phyloP scores from a whole-genome alignment of 2,329 filamentous ascomycete species.

The Allantophomopsis lycopodina region DNA sequence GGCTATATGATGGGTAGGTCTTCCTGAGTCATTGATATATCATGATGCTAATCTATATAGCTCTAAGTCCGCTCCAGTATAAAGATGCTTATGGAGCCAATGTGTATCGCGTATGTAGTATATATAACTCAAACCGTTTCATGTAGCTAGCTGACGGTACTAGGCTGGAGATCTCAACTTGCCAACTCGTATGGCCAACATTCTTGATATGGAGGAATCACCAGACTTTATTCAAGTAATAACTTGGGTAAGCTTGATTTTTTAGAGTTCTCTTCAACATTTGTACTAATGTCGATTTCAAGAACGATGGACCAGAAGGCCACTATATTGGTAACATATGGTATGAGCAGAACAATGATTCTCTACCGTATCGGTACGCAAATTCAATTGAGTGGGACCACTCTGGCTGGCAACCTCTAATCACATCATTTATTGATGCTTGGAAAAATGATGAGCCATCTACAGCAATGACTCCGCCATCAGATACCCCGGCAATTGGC shows the following conservation, averaged over 20 bases:
- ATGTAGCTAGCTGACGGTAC: constrained; percentile 12
- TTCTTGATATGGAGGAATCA: constrained; percentile 13
- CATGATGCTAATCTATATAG: not conserved
- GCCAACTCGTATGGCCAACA: constrained; percentile 21
- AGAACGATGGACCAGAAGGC: constrained; percentile 22
- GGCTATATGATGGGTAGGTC: constrained; percentile 20
- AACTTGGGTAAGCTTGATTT: constrained; percentile 12
- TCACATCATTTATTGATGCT: constrained; percentile 17
- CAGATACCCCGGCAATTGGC: not conserved
- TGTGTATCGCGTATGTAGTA: not conserved
- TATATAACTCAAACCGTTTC: constrained; percentile 13
- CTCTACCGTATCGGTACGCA: constrained; percentile 17
- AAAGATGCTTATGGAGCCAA: constrained; percentile 5
- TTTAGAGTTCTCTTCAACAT: not conserved
- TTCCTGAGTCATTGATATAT: not conserved
- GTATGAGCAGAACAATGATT: constrained; percentile 11
- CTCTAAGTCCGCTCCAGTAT: constrained; percentile 8
- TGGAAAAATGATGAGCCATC: not conserved
- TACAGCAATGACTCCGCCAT: not conserved
- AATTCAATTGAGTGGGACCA: constrained; percentile 13
- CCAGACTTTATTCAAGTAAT: constrained; percentile 20
- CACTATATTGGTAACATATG: constrained; percentile 23
- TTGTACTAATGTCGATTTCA: not conserved
- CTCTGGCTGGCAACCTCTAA: constrained; percentile 19
- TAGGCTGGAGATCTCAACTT: constrained; percentile 20